Base-by-base conservation (phyloP, 2,329 filamentous ascomycete species). In the Pestalotiopsis fici region DNA sequence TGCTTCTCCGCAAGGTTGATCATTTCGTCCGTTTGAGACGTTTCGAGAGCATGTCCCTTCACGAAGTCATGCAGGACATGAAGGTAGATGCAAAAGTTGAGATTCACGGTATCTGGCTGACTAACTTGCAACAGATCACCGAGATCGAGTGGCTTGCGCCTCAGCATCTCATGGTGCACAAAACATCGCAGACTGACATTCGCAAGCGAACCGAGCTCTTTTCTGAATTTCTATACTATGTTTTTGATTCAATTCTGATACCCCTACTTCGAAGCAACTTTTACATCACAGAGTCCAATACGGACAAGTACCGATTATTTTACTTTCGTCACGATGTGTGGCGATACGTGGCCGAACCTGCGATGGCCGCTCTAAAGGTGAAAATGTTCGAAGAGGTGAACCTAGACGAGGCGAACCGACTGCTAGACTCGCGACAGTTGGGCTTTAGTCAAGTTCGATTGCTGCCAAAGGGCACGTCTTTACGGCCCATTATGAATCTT, bases 261-360 rank as follows among this genome's bases (percentile, higher is more conserved):
- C 95, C 96, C 11, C 85, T 99, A 7, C 87, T 98, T 60, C 89
- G 93, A 39, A 90, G 88, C 69, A 95, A 96, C 74, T 99, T 99
- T 74, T 95, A 98, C 75, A 93, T 98, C 47, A 99, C 96, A 0
- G 96, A 99, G 78, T 96, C 94, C 0, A 94, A 89, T 70, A 84
- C 85, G 1, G 89, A 97, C 75, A 90, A 91, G 18, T 94, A 96
- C 73, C 89, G 90, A 31, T 81, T 98, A 0, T 97, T 97, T 78
- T 99, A 94, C 80, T 98, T 98, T 76, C 92, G 95, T 3, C 96
- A 99, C 71, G 96, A 99, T 78, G 85, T 96, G 11, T 99, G 96
- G 96, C 89, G 88, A 63, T 86, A 86, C 54, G 79, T 98, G 39
- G 89, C 91, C 1, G 90, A 95, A 72, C 92, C 94, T 6, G 88